Evolutionary conservation across 108 stramenopile species (phyloP).

Genomic region (Conticribra weissflogii): DNA sequence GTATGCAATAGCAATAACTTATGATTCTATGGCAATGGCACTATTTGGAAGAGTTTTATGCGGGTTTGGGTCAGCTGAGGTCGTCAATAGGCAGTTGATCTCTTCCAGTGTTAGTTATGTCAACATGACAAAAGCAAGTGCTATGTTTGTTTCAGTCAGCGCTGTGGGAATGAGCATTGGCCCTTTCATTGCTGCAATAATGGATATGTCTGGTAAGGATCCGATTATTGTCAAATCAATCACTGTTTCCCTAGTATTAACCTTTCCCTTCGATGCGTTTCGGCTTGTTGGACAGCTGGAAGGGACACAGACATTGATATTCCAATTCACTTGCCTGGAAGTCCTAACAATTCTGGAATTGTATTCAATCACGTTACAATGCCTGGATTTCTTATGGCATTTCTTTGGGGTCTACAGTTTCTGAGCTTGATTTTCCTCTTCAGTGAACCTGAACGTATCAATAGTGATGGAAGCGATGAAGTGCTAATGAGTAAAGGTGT

Average conservation of each 20-base stretch:
- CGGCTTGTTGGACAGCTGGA: constrained; percentile 59
- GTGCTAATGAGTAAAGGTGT: neutral
- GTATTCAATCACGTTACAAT: constrained; percentile 54
- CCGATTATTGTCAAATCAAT: too few species aligned
- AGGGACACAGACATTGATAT: constrained; percentile 59
- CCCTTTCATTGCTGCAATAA: constrained; percentile 53
- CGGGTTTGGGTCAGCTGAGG: constrained; percentile 69
- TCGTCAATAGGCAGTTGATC: constrained; percentile 72
- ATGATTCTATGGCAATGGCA: constrained; percentile 55
- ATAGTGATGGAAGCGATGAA: constrained; percentile 13
- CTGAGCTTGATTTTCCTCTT: constrained; percentile 54
- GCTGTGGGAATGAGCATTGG: constrained; percentile 66
- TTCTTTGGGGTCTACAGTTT: constrained; percentile 60
- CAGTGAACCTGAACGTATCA: constrained; percentile 64
- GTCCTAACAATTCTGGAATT: constrained; percentile 50
- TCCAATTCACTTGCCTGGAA: constrained; percentile 49
- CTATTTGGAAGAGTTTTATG: constrained; percentile 67
- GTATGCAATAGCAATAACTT: constrained; percentile 43
- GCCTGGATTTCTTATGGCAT: constrained; percentile 67
- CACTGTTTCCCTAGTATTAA: too few species aligned
- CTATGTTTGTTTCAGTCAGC: constrained; percentile 58
- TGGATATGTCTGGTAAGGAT: neutral
- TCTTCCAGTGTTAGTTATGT: constrained; percentile 54
- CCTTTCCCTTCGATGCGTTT: neutral
- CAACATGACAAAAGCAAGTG: constrained; percentile 65